Evolutionary conservation across 2,329 filamentous ascomycete species (phyloP).

Genomic region (Teratosphaeria pseudoeucalypti): DNA sequence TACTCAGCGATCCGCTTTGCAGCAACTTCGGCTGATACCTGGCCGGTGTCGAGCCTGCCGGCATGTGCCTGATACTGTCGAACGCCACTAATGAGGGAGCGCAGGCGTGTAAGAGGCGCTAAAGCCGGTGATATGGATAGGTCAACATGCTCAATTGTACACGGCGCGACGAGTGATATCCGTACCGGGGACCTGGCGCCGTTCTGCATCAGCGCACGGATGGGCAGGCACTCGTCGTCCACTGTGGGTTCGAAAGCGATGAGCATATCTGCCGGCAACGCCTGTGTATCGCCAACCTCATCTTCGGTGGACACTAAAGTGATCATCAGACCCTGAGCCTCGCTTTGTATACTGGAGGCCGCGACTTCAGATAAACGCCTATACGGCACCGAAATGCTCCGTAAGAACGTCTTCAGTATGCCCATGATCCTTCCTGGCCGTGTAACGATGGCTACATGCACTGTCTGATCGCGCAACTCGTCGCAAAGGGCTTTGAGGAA

Average conservation of each 20-base stretch:
- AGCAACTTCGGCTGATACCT: conserved; percentile 11
- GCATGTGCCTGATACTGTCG: conserved; percentile 25
- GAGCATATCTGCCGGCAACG: conserved; percentile 27
- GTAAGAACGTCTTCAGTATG: conserved; percentile 25
- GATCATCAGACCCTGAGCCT: conserved; percentile 14
- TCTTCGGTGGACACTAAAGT: conserved; percentile 26
- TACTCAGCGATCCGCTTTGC: conserved; percentile 15
- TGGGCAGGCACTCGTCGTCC: conserved; percentile 5
- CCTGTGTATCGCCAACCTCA: conserved; percentile 13
- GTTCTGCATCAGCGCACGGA: conserved; percentile 17
- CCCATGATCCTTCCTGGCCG: conserved; percentile 18
- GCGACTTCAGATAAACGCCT: background rate
- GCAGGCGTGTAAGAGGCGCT: conserved; percentile 18
- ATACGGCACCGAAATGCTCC: conserved; percentile 13
- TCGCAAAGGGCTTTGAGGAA: conserved; percentile 26
- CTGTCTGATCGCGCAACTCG: conserved; percentile 11
- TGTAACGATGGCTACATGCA: conserved; percentile 23
- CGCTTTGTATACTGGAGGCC: background rate
- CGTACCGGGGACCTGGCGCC: background rate
- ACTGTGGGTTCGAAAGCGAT: conserved; percentile 30
- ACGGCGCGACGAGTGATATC: conserved; percentile 29
- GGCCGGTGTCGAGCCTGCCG: conserved; percentile 22
- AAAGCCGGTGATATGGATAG: conserved; percentile 25
- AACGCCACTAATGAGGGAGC: conserved; percentile 29
- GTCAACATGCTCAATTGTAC: conserved; percentile 35